Evolutionary conservation across 331 rosid genomes (phyloP), one percentile per base, ranked within the genome.

Genomic region (Erythrophleum ivorense): DNA sequence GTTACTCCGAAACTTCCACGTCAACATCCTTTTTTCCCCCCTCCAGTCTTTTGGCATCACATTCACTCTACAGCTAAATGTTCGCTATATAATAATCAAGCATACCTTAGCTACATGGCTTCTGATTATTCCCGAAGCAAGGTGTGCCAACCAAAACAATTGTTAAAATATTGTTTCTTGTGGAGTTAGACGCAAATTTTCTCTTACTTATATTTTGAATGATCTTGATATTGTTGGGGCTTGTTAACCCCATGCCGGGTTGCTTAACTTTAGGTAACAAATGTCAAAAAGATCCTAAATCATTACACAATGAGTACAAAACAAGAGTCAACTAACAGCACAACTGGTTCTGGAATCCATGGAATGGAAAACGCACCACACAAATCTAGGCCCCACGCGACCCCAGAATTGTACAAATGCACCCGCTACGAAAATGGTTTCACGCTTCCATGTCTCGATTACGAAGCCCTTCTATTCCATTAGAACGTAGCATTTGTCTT

Each of bases 221-320:
- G 34, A 18, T 67, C 2, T 72, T 9, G 53, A 36, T 77, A 38
- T 41, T 70, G 77, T 29, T 34, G 73, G 70, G 43, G 64, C 40
- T 24, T 48, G 68, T 80, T 66, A 77, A 58, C 62, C 80, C 81
- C 87, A 84, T 81, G 33, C 82, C 49, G 21, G 15, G 68, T 60
- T 73, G 81, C 75, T 66, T 59, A n/a, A 58, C 36, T 62, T 71
- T 76, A 19, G 68, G 53, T 31, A 80, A 52, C 79, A 73, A 43
- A 52, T 33, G 76, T 57, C 80, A 64, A 77, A 80, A 76, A 74
- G 78, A 84, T 62, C 78, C 43, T 48, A 78, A 87, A 83, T 83
- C 75, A 81, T 76, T 60, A 78, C 75, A 52, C 88, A 78, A 78
- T 85, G 86, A 75, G 76, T 75, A 87, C 92, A 85, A 87, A 83